phyloP scores from a whole-genome alignment of 2,329 filamentous ascomycete genomes.

The Epichloe bromicola region DNA sequence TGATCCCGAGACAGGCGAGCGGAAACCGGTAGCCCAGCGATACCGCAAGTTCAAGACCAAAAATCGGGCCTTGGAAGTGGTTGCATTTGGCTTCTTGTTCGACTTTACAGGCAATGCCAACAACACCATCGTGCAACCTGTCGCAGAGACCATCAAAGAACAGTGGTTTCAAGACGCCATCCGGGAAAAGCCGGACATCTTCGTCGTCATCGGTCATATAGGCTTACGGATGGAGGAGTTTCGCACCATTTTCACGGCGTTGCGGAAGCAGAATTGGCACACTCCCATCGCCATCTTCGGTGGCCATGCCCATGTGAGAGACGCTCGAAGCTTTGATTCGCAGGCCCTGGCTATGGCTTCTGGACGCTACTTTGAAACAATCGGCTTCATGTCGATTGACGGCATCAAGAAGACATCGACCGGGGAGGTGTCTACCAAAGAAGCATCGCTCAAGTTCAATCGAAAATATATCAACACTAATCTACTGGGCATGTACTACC shows the following conservation, averaged over 20 bases:
- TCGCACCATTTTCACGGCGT: conserved; percentile 61
- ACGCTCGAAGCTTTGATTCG: conserved; percentile 67
- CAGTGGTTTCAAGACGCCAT: conserved; percentile 83
- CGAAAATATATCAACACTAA: conserved; percentile 93
- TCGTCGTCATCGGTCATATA: conserved; percentile 77
- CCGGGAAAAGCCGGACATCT: conserved; percentile 72
- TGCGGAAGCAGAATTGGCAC: conserved; percentile 63
- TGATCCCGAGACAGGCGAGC: conserved; percentile 55
- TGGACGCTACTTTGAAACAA: conserved; percentile 87
- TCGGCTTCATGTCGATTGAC: conserved; percentile 82
- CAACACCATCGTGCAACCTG: conserved; percentile 73
- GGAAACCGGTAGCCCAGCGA: conserved; percentile 63
- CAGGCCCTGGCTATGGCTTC: conserved; percentile 71
- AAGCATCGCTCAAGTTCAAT: conserved; percentile 44
- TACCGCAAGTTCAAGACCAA: conserved; percentile 87
- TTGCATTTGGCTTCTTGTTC: conserved; percentile 91
- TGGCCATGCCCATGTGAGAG: conserved; percentile 80
- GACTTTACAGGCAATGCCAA: conserved; percentile 85
- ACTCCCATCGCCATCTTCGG: conserved; percentile 86
- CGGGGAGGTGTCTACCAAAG: conserved; percentile 16
- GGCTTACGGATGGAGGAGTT: conserved; percentile 72
- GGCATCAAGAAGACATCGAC: conserved; percentile 34
- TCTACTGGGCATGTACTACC: conserved; percentile 68
- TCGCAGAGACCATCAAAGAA: conserved; percentile 69
- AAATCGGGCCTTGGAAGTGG: conserved; percentile 69